Evolutionary conservation across 768 basidiomycete genomes (phyloP).

Genomic region (Tylopilus sp.): DNA sequence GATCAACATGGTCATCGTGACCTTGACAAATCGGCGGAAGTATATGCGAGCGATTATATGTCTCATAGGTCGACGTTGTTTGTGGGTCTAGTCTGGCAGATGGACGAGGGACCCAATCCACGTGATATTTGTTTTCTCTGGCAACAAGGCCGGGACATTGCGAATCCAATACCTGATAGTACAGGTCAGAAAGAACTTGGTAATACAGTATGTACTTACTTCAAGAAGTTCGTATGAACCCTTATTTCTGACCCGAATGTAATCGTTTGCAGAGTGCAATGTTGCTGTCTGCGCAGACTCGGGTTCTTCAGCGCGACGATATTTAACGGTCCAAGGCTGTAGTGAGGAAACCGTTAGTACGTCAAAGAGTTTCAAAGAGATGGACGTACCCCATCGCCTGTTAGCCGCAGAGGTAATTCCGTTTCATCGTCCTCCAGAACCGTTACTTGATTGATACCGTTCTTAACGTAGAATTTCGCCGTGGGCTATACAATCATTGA

Average conservation of each 20-base stretch:
- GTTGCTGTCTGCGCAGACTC: slow-evolving; percentile 38
- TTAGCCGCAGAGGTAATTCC: slow-evolving; percentile 76
- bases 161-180: slow-evolving; percentile 65
- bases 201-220: slow-evolving; percentile 37
- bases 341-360: slow-evolving; percentile 2
- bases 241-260: slow-evolving; percentile 67
- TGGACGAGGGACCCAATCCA: slow-evolving; percentile 81
- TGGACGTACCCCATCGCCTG: slow-evolving; percentile 78
- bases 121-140: slow-evolving; percentile 60
- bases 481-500: slow-evolving; percentile 57
- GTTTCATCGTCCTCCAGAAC: slow-evolving; percentile 74
- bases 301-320: slow-evolving; percentile 50
- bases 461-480: slow-evolving; percentile 76
- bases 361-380: background rate
- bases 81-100: slow-evolving; percentile 62
- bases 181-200: background rate
- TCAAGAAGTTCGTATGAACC: slow-evolving; percentile 74
- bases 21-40: slow-evolving; percentile 81
- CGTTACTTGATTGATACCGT: slow-evolving; percentile 51
- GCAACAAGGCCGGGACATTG: slow-evolving; percentile 75
- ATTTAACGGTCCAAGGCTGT: slow-evolving; percentile 87
- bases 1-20: slow-evolving; percentile 73
- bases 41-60: slow-evolving; percentile 70
- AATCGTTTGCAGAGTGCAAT: slow-evolving; percentile 63
- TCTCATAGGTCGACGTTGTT: slow-evolving; percentile 52